Conservation (phyloP, 148 eudicot genomes). For the Agrostemma githago region DNA sequence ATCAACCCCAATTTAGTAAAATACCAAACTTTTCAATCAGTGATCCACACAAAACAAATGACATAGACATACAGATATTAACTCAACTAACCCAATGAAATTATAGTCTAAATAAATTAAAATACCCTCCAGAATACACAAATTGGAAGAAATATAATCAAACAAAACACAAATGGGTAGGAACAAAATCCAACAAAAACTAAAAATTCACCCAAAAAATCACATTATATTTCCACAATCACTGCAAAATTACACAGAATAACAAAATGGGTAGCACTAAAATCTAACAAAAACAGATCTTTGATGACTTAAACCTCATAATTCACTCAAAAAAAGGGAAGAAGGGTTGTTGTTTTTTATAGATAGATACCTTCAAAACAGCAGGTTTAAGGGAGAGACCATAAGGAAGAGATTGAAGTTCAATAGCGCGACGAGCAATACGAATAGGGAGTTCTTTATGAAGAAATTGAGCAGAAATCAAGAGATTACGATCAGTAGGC, state of each 20-base stretch:
- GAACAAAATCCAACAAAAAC: slow-evolving; percentile 8
- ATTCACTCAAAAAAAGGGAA: slow-evolving; percentile 2
- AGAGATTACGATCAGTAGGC: slow-evolving; percentile 53
- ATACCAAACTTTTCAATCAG: too few relatives aligned
- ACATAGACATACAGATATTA: too few relatives aligned
- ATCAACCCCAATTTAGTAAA: too few relatives aligned
- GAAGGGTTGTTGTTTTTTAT: background rate
- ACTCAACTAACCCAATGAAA: too few relatives aligned
- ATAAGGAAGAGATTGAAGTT: slow-evolving; percentile 72
- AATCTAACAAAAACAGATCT: background rate
- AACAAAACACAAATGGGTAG: background rate
- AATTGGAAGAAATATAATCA: background rate
- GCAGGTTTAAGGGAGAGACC: slow-evolving; percentile 85
- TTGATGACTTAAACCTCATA: background rate
- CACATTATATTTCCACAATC: background rate
- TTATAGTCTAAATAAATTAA: too few relatives aligned
- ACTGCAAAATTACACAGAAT: background rate
- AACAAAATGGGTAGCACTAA: background rate
- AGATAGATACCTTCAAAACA: slow-evolving; percentile 50
- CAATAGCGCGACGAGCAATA: slow-evolving; percentile 71
- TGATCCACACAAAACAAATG: too few relatives aligned
- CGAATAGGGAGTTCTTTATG: slow-evolving; percentile 85
- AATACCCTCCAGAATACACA: too few relatives aligned
- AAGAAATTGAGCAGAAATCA: slow-evolving; percentile 80
- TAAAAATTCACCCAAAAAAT: background rate